Conservation (phyloP, 1,139 yeast species). For the Lodderomyces jiufengensis region DNA sequence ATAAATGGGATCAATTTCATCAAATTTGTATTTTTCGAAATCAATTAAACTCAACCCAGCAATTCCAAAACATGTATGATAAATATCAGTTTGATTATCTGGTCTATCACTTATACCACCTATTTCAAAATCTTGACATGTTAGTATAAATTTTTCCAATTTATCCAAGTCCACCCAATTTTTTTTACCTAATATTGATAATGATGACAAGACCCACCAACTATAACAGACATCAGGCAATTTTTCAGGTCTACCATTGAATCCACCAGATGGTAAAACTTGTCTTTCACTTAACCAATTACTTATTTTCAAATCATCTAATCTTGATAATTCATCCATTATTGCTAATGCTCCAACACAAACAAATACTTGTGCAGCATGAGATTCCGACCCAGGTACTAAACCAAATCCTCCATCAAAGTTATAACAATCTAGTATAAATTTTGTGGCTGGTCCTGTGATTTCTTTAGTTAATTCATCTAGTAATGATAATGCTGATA, state of each 20-base stretch:
- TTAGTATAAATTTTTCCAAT: constrained; percentile 62
- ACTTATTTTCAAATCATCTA: constrained; percentile 52
- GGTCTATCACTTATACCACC: constrained; percentile 95
- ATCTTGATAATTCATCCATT: constrained; percentile 51
- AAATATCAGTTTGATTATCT: constrained; percentile 88
- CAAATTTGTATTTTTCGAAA: constrained; percentile 44
- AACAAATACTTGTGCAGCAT: constrained; percentile 88
- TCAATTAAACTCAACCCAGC: constrained; percentile 81
- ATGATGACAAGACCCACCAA: constrained; percentile 93
- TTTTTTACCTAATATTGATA: constrained; percentile 61
- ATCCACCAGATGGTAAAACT: constrained; percentile 75
- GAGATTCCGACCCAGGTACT: constrained; percentile 93
- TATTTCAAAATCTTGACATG: constrained; percentile 68
- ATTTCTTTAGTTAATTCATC: constrained; percentile 59
- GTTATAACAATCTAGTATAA: constrained; percentile 69
- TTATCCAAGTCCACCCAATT: constrained; percentile 72
- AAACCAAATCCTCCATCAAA: constrained; percentile 97
- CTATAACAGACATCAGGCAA: constrained; percentile 95
- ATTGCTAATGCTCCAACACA: constrained; percentile 81
- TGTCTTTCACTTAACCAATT: constrained; percentile 90
- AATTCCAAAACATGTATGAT: constrained; percentile 86
- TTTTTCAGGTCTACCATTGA: constrained; percentile 95
- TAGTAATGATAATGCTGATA: constrained; percentile 67
- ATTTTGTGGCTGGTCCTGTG: constrained; percentile 62
- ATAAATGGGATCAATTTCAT: constrained; percentile 74